Percentiles rank a stretch among this genome's conserved stretches.
Conservation (phyloP, 257 asterid genomes). For the Avicennia marina region DNA sequence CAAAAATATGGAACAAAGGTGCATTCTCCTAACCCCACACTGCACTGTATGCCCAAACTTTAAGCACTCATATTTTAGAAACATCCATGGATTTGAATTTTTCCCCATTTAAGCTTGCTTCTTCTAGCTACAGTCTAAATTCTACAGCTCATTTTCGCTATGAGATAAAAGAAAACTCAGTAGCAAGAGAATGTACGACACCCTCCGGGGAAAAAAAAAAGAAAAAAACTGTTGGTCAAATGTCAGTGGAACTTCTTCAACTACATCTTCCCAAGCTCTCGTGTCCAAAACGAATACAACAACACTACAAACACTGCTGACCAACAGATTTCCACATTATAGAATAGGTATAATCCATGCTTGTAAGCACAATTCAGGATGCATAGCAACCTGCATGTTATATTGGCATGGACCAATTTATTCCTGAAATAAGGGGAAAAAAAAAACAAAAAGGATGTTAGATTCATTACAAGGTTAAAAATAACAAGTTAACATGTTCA, state of each 20-base stretch:
- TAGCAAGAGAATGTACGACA: background rate
- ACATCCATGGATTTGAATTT: no score
- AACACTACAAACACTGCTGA: constrained; percentile 11
- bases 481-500: no score
- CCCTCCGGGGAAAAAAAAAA: constrained; percentile 8
- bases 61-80: no score
- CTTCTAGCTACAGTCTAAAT: background rate
- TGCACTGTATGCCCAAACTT: no score
- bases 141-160: background rate
- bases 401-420: constrained; percentile 19
- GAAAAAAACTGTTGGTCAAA: background rate
- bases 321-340: constrained; percentile 3
- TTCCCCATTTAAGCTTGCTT: no score
- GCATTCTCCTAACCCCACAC: no score
- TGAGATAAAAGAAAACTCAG: background rate
- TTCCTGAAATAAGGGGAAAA: constrained; percentile 28
- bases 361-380: constrained; percentile 5
- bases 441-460: constrained; percentile 7
- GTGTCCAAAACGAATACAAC: background rate
- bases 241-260: no score
- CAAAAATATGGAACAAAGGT: no score
- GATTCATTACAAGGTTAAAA: no score
- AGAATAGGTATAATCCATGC: background rate
- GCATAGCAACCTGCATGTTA: background rate
- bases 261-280: background rate